Conservation (phyloP, 768 basidiomycete species). For the Cystofilobasidium macerans region DNA sequence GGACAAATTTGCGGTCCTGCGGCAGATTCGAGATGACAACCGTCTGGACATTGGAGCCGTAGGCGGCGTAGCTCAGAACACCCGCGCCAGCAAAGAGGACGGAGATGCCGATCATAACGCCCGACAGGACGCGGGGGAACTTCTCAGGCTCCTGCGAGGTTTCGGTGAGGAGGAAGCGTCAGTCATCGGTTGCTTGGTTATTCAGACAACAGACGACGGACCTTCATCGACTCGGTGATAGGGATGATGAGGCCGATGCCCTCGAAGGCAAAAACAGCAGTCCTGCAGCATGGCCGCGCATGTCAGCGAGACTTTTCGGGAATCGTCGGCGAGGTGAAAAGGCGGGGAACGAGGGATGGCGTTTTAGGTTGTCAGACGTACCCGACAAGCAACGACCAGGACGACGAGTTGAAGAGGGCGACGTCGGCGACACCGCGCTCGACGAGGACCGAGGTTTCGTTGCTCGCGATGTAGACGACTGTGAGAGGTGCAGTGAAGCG, state of each 20-base stretch:
- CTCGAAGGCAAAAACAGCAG: constrained; percentile 96
- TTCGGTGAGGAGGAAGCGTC: too few relatives aligned
- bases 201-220: neutral
- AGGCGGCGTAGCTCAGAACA: constrained; percentile 72
- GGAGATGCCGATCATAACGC: constrained; percentile 79
- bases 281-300: constrained; percentile 50
- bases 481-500: neutral
- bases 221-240: constrained; percentile 85
- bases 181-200: too few relatives aligned
- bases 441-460: constrained; percentile 61
- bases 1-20: constrained; percentile 68
- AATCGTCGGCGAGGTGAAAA: too few relatives aligned
- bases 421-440: constrained; percentile 64
- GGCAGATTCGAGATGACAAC: constrained; percentile 93
- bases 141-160: constrained; percentile 65
- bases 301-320: neutral
- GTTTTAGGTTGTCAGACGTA: constrained; percentile 38
- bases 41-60: constrained; percentile 75
- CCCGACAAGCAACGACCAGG: constrained; percentile 89
- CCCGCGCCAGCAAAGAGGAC: constrained; percentile 83
- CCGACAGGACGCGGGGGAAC: constrained; percentile 76
- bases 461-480: constrained; percentile 45
- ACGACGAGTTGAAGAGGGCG: constrained; percentile 72
- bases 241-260: constrained; percentile 95
- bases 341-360: neutral